Percentiles rank a stretch among this genome's conserved stretches.
Evolutionary conservation across 2,329 filamentous ascomycete genomes (phyloP).

Genomic region (Moelleriella libera): DNA sequence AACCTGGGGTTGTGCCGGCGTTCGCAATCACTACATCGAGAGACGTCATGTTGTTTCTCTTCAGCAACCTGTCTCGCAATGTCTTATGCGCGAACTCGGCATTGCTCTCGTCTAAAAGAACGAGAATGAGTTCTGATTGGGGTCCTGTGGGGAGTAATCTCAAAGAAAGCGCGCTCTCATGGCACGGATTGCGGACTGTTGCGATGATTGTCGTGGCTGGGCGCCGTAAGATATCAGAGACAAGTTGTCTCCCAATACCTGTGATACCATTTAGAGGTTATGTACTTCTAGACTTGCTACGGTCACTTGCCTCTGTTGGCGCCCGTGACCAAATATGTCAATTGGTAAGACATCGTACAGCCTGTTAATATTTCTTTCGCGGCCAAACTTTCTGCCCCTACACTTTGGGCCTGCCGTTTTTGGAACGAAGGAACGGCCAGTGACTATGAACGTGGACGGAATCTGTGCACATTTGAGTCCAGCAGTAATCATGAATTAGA

Average conservation of each 20-base stretch:
- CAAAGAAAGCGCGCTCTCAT: constrained; percentile 5
- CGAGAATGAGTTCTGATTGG: constrained; percentile 21
- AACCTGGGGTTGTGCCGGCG: constrained; percentile 16
- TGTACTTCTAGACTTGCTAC: neutral
- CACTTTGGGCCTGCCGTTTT: too few species aligned
- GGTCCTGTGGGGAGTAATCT: constrained; percentile 17
- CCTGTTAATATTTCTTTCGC: too few species aligned
- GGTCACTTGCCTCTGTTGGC: neutral
- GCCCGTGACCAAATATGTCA: neutral
- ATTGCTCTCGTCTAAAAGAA: constrained; percentile 18
- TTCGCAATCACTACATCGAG: constrained; percentile 41
- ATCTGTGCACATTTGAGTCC: too few species aligned
- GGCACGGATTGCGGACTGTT: constrained; percentile 18
- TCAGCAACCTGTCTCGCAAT: constrained; percentile 1
- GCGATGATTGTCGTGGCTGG: constrained; percentile 22
- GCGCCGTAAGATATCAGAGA: constrained; percentile 5
- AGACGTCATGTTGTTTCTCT: constrained; percentile 15
- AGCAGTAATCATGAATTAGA: too few species aligned
- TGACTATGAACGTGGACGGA: too few species aligned
- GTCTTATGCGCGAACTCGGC: constrained; percentile 16
- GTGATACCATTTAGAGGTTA: neutral
- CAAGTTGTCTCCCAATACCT: constrained; percentile 7
- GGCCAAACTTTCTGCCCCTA: too few species aligned
- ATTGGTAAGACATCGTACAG: neutral
- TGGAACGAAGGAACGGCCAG: too few species aligned